phyloP scores from a whole-genome alignment of 2,329 filamentous ascomycete species.

The Metarhizium anisopliae region DNA sequence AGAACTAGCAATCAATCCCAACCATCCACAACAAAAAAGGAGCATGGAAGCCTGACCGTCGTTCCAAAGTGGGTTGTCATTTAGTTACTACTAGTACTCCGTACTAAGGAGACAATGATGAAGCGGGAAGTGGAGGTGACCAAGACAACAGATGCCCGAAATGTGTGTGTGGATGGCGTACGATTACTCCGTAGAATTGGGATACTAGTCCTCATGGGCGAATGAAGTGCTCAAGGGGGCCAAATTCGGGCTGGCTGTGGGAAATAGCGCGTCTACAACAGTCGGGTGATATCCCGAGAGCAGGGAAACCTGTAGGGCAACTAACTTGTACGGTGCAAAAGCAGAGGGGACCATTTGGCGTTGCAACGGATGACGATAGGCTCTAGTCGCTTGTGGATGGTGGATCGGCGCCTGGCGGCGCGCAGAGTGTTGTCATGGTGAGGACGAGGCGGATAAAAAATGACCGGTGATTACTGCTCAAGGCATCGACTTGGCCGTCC shows the following conservation, averaged over 20 bases:
- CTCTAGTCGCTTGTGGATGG: background rate
- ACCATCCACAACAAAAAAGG: too few relatives aligned
- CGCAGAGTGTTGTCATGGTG: background rate
- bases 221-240: background rate
- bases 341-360: background rate
- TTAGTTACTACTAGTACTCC: too few relatives aligned
- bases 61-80: too few relatives aligned
- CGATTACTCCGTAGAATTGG: background rate
- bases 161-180: background rate
- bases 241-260: background rate
- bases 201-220: background rate
- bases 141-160: background rate
- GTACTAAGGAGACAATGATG: background rate
- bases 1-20: too few relatives aligned
- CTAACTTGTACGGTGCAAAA: too few relatives aligned
- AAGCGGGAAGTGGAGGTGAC: background rate
- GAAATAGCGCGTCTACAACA: background rate
- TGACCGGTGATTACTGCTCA: background rate
- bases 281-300: too few relatives aligned
- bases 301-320: too few relatives aligned
- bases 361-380: background rate
- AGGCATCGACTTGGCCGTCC: too few relatives aligned
- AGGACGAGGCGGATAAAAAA: background rate
- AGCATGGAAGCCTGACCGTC: too few relatives aligned
- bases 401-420: background rate